These are phyloP conservation scores for Orbilia oligospora DNA, from an alignment of 2,329 filamentous ascomycete species.

Conservation along the genomic window DNA sequence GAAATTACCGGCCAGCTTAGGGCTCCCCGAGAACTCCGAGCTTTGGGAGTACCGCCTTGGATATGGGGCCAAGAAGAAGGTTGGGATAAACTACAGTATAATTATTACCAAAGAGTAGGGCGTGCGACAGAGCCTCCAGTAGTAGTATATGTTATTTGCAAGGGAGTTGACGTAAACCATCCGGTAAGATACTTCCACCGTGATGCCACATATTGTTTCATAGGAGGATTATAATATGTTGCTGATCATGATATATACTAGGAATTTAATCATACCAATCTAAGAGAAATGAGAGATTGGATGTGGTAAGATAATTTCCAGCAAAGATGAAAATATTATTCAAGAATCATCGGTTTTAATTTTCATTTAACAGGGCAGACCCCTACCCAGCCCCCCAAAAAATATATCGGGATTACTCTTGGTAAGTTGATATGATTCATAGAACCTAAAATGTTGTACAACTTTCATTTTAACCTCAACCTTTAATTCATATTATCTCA, in stretches of 20 bases:
- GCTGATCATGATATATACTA: neutral
- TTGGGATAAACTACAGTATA: neutral
- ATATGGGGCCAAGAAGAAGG: neutral
- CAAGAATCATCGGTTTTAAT: neutral
- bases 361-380: neutral
- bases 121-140: neutral
- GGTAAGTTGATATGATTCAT: neutral
- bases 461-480: no score
- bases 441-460: neutral
- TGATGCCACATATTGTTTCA: neutral
- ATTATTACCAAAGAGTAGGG: constrained; percentile 2
- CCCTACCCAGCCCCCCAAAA: neutral
- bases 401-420: neutral
- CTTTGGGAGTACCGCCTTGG: neutral
- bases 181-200: constrained; percentile 5
- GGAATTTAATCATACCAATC: constrained; percentile 17
- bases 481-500: no score
- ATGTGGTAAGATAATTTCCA: neutral
- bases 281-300: constrained; percentile 17
- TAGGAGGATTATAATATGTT: neutral
- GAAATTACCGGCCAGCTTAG: neutral
- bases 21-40: neutral
- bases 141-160: constrained; percentile 29
- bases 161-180: constrained; percentile 32
- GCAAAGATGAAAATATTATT: neutral